Evolutionary conservation across 2,329 filamentous ascomycete species (phyloP).

Genomic region (Pseudopithomyces maydicus): DNA sequence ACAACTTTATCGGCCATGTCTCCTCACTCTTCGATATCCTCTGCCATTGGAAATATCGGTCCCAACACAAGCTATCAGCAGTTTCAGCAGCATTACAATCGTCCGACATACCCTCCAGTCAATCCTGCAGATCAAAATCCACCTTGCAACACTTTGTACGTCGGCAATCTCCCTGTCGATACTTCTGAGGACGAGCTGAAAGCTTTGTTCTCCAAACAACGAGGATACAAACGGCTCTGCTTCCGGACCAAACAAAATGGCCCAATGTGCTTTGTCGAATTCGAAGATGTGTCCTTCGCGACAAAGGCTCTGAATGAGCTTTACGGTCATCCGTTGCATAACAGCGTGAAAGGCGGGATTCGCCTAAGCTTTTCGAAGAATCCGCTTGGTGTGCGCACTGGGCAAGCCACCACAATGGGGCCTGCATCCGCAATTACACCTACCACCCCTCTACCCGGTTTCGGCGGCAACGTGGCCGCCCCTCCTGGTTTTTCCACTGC

Average conservation of each 20-base stretch:
- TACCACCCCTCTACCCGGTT: slow-evolving; percentile 60
- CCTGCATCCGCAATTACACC: slow-evolving; percentile 57
- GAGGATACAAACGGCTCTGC: slow-evolving; percentile 93
- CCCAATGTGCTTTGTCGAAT: slow-evolving; percentile 99
- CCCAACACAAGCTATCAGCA: slow-evolving; percentile 60
- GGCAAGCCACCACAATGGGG: slow-evolving; percentile 64
- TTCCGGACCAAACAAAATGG: slow-evolving; percentile 95
- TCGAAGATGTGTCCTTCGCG: slow-evolving; percentile 89
- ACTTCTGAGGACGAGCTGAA: slow-evolving; percentile 96
- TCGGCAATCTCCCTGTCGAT: slow-evolving; percentile 92
- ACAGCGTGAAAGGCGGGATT: slow-evolving; percentile 93
- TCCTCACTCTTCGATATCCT: slow-evolving; percentile 61
- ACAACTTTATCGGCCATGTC: slow-evolving; percentile 48
- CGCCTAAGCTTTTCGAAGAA: slow-evolving; percentile 97
- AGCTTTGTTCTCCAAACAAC: slow-evolving; percentile 87
- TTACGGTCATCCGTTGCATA: slow-evolving; percentile 84
- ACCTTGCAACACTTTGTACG: slow-evolving; percentile 96
- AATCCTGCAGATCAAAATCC: slow-evolving; percentile 97
- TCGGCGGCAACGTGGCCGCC: slow-evolving; percentile 61
- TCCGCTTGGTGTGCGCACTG: slow-evolving; percentile 86
- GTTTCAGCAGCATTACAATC: slow-evolving; percentile 62
- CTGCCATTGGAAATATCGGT: slow-evolving; percentile 55
- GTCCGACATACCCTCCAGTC: slow-evolving; percentile 77
- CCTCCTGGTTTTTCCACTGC: slow-evolving; percentile 66
- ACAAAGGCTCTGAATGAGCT: slow-evolving; percentile 89